Percentiles rank a stretch among this genome's conserved stretches.
Evolutionary conservation across 2,329 filamentous ascomycete species (phyloP).

Genomic region (Pseudogymnoascus pannorum): DNA sequence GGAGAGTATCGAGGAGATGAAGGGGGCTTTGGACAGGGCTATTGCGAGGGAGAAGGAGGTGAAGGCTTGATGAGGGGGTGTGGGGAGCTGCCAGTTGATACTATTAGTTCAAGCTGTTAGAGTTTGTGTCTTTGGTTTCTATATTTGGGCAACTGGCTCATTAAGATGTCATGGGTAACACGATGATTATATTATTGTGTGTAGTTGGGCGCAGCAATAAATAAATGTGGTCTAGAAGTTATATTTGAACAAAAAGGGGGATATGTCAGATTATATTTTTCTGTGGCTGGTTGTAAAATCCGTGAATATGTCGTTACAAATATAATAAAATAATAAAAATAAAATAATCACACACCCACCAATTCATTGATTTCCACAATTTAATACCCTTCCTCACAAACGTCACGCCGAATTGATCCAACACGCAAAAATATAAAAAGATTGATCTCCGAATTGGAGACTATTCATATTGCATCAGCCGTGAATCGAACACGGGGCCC

Average conservation of each 20-base stretch:
- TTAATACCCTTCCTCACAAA: no score
- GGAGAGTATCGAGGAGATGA: conserved; percentile 32
- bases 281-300: no score
- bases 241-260: no score
- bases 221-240: no score
- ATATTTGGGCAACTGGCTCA: not conserved
- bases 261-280: no score
- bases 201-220: no score
- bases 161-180: not conserved
- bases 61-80: not conserved
- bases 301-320: no score
- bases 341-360: no score
- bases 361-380: no score
- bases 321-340: no score
- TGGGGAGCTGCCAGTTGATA: not conserved
- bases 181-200: not conserved
- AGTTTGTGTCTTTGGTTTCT: not conserved
- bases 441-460: not conserved
- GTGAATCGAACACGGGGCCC: conserved; percentile 31
- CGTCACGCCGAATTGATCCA: no score
- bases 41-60: not conserved
- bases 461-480: conserved; percentile 12
- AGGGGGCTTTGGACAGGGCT: conserved; percentile 8
- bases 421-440: no score
- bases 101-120: not conserved